phyloP scores from a whole-genome alignment of 106 monocot species.

The Cymbidium sinense region DNA sequence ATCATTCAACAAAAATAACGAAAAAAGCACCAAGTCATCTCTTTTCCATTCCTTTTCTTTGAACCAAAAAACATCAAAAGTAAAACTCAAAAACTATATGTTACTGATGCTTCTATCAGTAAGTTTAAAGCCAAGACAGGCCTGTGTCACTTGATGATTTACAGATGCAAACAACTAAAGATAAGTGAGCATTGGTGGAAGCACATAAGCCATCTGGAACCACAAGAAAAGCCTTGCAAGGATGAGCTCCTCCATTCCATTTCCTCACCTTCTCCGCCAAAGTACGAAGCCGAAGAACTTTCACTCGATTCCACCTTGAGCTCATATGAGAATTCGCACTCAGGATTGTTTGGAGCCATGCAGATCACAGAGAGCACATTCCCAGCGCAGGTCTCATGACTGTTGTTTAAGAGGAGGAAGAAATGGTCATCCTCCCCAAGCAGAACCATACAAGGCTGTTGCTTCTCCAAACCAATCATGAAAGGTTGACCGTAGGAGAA shows the following conservation, averaged over 20 bases:
- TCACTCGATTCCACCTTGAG: constrained; percentile 12
- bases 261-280: constrained; percentile 13
- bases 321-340: constrained; percentile 28
- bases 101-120: too few relatives aligned
- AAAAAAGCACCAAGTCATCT: too few relatives aligned
- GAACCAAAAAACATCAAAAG: too few relatives aligned
- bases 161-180: too few relatives aligned
- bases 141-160: too few relatives aligned
- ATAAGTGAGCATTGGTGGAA: too few relatives aligned
- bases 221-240: constrained; percentile 32
- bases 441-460: constrained; percentile 24
- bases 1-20: too few relatives aligned
- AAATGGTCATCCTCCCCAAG: constrained; percentile 25
- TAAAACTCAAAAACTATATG: too few relatives aligned
- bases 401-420: constrained; percentile 47
- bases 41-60: too few relatives aligned
- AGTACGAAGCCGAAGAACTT: constrained; percentile 32
- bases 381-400: background rate
- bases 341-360: constrained; percentile 3
- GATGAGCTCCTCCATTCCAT: constrained; percentile 29
- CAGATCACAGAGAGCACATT: constrained; percentile 33
- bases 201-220: constrained; percentile 35
- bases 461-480: constrained; percentile 10
- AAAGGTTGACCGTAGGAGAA: constrained; percentile 28
- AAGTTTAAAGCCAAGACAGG: too few relatives aligned